Evolutionary conservation across 2,329 filamentous ascomycete species (phyloP).

Genomic region (Metarhizium guizhouense): DNA sequence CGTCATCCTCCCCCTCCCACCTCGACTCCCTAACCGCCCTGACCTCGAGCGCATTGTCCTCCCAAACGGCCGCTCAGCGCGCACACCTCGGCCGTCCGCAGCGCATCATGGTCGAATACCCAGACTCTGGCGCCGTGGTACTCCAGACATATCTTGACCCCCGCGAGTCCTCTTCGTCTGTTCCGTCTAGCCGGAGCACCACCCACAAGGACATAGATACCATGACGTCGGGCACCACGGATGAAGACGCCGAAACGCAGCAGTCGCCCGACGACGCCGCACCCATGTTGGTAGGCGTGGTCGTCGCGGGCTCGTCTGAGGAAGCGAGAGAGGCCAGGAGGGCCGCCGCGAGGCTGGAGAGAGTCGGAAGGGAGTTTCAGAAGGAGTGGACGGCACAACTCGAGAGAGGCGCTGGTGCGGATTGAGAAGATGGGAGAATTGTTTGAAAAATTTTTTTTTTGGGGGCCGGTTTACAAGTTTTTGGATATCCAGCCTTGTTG

Average conservation of each 20-base stretch:
- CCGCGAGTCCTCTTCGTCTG: constrained; percentile 12
- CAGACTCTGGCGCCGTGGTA: constrained; percentile 30
- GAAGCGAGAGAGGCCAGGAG: constrained; percentile 41
- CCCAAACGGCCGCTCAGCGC: constrained; percentile 42
- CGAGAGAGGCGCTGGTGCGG: constrained; percentile 15
- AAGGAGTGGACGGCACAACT: constrained; percentile 35
- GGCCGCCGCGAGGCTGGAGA: constrained; percentile 44
- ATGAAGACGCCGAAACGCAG: constrained; percentile 8
- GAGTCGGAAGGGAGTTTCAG: constrained; percentile 46
- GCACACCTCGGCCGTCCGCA: constrained; percentile 44
- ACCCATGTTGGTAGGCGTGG: constrained; percentile 45
- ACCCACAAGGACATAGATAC: constrained; percentile 8
- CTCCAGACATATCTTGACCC: constrained; percentile 39
- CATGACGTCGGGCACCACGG: neutral
- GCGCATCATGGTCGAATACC: constrained; percentile 51
- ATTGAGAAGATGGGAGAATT: constrained; percentile 9
- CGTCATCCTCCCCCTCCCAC: constrained; percentile 33
- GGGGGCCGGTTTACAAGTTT: too few species aligned
- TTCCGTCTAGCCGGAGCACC: constrained; percentile 5
- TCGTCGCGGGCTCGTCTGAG: constrained; percentile 40
- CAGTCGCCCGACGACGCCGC: constrained; percentile 25
- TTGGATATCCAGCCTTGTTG: neutral
- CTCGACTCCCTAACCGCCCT: constrained; percentile 43
- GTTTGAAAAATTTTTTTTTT: neutral
- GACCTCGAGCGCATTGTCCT: constrained; percentile 41